Evolutionary conservation across 192 early-diverging fungal genomes (phyloP).

Genomic region (Coemansia sp.): DNA sequence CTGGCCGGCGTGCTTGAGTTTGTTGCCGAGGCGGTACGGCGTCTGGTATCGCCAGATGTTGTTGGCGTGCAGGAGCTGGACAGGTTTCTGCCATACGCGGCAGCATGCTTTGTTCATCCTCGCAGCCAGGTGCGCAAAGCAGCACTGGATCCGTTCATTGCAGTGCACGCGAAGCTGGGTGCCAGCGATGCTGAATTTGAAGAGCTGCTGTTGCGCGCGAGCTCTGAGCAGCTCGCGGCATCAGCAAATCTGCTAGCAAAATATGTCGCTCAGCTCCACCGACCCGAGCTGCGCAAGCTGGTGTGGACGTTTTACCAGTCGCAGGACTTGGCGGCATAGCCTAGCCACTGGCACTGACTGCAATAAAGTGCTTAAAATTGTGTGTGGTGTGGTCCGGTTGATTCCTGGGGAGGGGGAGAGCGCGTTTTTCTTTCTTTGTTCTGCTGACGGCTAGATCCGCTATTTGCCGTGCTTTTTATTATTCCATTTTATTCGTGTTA

Average conservation of each 20-base stretch:
- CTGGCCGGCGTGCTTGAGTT: conserved; percentile 50
- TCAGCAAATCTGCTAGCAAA: conserved; percentile 36
- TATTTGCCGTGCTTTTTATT: no score
- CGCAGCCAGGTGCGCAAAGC: conserved; percentile 52
- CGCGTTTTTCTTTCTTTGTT: no score
- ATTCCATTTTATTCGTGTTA: no score
- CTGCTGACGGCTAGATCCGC: no score
- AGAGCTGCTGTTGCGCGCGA: conserved; percentile 29
- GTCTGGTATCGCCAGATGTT: conserved; percentile 20
- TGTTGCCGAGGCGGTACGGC: conserved; percentile 30
- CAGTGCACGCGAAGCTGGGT: conserved; percentile 24
- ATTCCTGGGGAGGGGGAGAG: no score
- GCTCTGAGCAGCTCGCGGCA: conserved; percentile 12
- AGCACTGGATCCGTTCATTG: conserved; percentile 36
- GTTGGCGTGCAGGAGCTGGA: conserved; percentile 25
- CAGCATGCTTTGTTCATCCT: conserved; percentile 36
- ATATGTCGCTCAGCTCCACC: conserved; percentile 25
- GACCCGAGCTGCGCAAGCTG: conserved; percentile 39
- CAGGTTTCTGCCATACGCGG: conserved; percentile 37
- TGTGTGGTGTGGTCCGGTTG: no score
- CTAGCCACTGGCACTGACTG: no score
- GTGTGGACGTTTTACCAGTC: conserved; percentile 35
- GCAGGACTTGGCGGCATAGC: no score
- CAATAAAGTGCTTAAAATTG: not conserved
- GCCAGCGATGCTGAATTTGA: conserved; percentile 28